Conservation (phyloP, 805 yeast species). For the Lachancea waltii region DNA sequence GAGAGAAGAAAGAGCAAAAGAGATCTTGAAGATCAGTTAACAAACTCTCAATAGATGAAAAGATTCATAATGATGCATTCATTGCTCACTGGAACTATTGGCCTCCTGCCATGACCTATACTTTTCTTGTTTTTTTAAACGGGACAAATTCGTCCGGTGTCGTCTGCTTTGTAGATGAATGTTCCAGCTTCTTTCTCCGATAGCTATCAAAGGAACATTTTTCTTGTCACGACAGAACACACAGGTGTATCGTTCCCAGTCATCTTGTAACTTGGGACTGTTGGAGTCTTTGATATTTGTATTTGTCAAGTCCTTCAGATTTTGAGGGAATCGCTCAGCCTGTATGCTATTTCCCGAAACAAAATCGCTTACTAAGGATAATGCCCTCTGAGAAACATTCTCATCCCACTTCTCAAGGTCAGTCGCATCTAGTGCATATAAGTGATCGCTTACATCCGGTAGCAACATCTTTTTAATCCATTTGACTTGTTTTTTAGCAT, state of each 20-base stretch:
- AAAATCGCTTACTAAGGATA: constrained; percentile 40
- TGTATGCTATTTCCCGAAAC: constrained; percentile 18
- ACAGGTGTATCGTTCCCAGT: constrained; percentile 68
- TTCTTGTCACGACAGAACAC: constrained; percentile 52
- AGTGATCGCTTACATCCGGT: constrained; percentile 53
- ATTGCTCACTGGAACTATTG: no score
- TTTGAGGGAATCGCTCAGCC: constrained; percentile 36
- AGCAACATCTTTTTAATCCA: constrained; percentile 77
- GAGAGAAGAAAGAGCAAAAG: constrained; percentile 46
- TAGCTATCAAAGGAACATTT: constrained; percentile 51
- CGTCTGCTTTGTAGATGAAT: constrained; percentile 62
- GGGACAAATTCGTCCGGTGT: constrained; percentile 50
- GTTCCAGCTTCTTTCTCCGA: constrained; percentile 69
- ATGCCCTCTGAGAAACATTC: constrained; percentile 52
- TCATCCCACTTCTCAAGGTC: constrained; percentile 56
- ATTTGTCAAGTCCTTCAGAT: constrained; percentile 27
- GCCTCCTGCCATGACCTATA: no score
- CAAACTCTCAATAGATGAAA: no score
- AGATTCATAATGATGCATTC: no score
- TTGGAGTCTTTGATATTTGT: constrained; percentile 6
- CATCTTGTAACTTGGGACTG: constrained; percentile 11
- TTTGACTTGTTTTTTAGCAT: constrained; percentile 81
- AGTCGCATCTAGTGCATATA: constrained; percentile 71
- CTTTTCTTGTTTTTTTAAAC: constrained; percentile 46
- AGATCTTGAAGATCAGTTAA: constrained; percentile 36